These are phyloP conservation scores for Pyrenopolyporus hunteri DNA, from an alignment of 495 filamentous ascomycete genomes.

Conservation along the genomic window DNA sequence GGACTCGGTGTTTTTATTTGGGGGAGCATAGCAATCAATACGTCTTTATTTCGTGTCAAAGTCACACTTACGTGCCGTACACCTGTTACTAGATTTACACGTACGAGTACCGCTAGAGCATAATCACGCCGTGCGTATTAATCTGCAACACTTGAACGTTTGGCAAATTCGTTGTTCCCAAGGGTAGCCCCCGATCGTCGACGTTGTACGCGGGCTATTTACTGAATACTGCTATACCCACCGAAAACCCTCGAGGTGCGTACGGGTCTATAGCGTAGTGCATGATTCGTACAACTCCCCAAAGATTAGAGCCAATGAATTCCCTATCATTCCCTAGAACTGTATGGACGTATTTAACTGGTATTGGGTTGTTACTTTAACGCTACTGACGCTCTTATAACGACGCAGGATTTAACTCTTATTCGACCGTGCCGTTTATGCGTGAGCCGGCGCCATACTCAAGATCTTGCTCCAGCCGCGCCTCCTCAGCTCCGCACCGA, in stretches of 20 bases:
- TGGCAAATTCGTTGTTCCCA: constrained; percentile 9
- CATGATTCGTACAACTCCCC: constrained; percentile 17
- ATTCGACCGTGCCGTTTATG: constrained; percentile 56
- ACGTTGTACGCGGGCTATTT: constrained; percentile 1
- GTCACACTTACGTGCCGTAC: constrained; percentile 1
- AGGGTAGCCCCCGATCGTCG: not conserved
- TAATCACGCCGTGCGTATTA: not conserved
- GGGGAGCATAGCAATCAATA: constrained; percentile 1
- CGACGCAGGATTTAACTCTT: not conserved
- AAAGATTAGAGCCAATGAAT: too few relatives aligned
- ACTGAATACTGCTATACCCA: not conserved
- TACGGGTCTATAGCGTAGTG: constrained; percentile 25
- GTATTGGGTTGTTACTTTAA: too few relatives aligned
- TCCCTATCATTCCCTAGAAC: too few relatives aligned
- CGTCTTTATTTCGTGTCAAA: constrained; percentile 7
- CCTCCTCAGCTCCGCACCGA: constrained; percentile 82
- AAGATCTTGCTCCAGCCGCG: constrained; percentile 98
- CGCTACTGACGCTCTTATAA: not conserved
- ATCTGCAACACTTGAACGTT: constrained; percentile 7
- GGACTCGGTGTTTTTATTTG: constrained; percentile 4
- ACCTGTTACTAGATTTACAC: not conserved
- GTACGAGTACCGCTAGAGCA: not conserved
- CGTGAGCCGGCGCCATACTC: constrained; percentile 91
- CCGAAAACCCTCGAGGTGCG: constrained; percentile 20
- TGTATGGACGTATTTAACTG: too few relatives aligned